These are phyloP conservation scores for Lycium ferocissimum DNA, from an alignment of 257 asterid genomes.

Conservation along the genomic window DNA sequence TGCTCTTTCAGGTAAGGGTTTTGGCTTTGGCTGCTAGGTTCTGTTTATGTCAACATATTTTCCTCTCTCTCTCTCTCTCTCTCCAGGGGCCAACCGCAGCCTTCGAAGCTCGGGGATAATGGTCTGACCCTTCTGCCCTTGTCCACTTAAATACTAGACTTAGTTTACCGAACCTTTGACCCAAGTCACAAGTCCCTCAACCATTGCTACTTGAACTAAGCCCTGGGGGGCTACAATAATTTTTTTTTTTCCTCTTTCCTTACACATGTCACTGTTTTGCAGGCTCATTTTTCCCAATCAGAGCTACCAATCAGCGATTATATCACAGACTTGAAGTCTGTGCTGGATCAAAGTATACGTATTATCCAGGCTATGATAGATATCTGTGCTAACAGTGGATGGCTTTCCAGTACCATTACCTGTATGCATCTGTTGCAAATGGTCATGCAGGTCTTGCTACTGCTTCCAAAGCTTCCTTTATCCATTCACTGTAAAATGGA, in stretches of 20 bases:
- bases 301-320: slow-evolving; percentile 91
- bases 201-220: not conserved
- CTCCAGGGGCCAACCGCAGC: not conserved
- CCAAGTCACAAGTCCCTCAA: not conserved
- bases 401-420: slow-evolving; percentile 89
- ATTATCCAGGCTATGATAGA: slow-evolving; percentile 98
- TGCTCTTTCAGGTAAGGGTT: slow-evolving; percentile 81
- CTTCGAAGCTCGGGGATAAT: not conserved
- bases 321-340: slow-evolving; percentile 90
- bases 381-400: slow-evolving; percentile 96
- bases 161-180: not conserved
- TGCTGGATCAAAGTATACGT: slow-evolving; percentile 96
- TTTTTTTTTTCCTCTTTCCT: slow-evolving; percentile 26
- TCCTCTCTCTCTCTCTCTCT: not conserved
- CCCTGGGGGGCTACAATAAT: not conserved
- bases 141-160: not conserved
- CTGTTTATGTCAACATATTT: not conserved
- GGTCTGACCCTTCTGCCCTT: not conserved
- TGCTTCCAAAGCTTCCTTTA: slow-evolving; percentile 22
- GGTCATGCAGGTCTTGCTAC: slow-evolving; percentile 92
- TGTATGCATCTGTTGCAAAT: slow-evolving; percentile 96
- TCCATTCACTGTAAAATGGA: not conserved
- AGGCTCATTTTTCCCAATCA: slow-evolving; percentile 93
- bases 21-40: slow-evolving; percentile 28
- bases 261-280: slow-evolving; percentile 41